Conservation (phyloP, 2,329 filamentous ascomycete species). For the Fusarium brevicatenulatum region DNA sequence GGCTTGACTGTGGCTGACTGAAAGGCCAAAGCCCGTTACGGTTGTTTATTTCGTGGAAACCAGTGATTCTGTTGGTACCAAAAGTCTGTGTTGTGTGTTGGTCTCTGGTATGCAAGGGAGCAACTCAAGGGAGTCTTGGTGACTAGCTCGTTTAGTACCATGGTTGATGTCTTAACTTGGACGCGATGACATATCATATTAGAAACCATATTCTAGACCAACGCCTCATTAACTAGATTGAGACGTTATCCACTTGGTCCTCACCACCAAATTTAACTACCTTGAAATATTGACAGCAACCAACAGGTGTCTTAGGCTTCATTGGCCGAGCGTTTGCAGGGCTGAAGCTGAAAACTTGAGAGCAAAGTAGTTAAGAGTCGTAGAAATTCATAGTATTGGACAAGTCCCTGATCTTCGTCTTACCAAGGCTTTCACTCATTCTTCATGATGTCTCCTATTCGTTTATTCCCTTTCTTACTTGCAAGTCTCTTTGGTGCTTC, state of each 20-base stretch:
- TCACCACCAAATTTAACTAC: background rate
- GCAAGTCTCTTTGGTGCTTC: background rate
- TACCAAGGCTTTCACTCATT: no score
- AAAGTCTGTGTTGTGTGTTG: background rate
- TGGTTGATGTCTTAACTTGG: background rate
- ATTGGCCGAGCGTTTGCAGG: background rate
- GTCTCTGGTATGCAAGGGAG: background rate
- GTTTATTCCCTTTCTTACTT: background rate
- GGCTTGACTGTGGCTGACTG: background rate
- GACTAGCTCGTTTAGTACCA: background rate
- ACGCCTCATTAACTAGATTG: background rate
- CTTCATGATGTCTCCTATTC: background rate
- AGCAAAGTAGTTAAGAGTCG: background rate
- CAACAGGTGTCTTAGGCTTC: background rate
- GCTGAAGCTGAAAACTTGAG: background rate
- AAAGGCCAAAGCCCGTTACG: background rate
- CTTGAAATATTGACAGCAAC: background rate
- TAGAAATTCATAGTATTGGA: background rate
- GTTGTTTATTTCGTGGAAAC: background rate
- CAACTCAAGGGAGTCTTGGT: background rate
- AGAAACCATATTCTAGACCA: background rate
- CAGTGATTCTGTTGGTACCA: background rate
- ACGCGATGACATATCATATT: background rate
- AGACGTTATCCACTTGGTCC: background rate
- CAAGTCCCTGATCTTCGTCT: background rate